Evolutionary conservation across 495 filamentous ascomycete genomes (phyloP).

Genomic region (Trypethelium eluteriae): DNA sequence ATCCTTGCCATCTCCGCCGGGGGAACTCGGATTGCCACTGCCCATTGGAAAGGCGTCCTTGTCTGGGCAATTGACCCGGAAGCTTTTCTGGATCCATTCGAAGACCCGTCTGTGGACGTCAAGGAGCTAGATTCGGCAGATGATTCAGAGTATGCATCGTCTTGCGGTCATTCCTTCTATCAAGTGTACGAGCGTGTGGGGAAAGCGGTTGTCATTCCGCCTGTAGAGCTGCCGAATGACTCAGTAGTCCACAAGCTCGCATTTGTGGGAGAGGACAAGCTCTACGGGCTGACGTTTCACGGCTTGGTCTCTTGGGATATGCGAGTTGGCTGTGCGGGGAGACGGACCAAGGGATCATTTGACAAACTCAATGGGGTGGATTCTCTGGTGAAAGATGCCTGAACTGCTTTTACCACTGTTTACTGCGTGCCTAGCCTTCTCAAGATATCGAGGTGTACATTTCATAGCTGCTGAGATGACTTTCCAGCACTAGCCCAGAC

Average conservation of each 20-base stretch:
- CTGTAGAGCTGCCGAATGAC: neutral
- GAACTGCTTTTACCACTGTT: too few relatives aligned
- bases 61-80: neutral
- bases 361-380: neutral
- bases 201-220: neutral
- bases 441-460: too few relatives aligned
- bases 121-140: neutral
- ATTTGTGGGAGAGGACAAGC: neutral
- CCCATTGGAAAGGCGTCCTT: neutral
- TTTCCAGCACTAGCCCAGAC: too few relatives aligned
- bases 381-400: too few relatives aligned
- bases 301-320: slow-evolving; percentile 4
- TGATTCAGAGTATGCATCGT: neutral
- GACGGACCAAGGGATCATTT: neutral
- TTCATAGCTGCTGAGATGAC: too few relatives aligned
- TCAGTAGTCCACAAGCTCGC: neutral
- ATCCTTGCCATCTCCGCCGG: neutral
- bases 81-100: neutral
- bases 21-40: neutral
- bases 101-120: neutral
- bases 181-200: neutral
- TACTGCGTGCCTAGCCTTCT: too few relatives aligned
- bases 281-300: neutral
- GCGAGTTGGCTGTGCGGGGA: slow-evolving; percentile 6
- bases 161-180: neutral